A percentile compares a stretch with the other conserved stretches of the same genome.
Evolutionary conservation across 2,329 filamentous ascomycete genomes (phyloP).

Genomic region (Lachnellula hyalina): DNA sequence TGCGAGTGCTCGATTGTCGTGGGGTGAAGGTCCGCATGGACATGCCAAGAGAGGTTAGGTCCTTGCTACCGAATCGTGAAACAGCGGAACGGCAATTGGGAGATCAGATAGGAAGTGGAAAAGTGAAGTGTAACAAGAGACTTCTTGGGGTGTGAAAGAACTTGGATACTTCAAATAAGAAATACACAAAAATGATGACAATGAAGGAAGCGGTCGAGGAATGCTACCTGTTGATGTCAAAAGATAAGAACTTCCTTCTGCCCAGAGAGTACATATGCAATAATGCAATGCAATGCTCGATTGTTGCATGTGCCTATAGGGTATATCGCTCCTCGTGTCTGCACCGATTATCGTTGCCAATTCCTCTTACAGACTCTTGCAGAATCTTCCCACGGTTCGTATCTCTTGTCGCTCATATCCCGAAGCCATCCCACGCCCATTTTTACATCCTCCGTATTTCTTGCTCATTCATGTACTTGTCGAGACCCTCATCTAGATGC

Average conservation of each 20-base stretch:
- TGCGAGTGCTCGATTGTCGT: conserved; percentile 5
- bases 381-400: neutral
- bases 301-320: conserved; percentile 7
- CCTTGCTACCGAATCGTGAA: conserved; percentile 1
- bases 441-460: conserved; percentile 76
- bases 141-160: neutral
- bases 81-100: neutral
- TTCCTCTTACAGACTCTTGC: neutral
- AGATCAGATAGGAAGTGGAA: no score
- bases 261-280: neutral
- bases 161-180: neutral
- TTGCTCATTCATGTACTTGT: conserved; percentile 80
- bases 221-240: neutral
- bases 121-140: neutral
- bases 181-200: no score
- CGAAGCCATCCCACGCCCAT: conserved; percentile 1
- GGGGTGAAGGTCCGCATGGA: conserved; percentile 15
- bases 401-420: neutral
- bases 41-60: conserved; percentile 7
- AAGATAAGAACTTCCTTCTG: conserved; percentile 2
- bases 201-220: no score
- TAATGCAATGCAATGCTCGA: conserved; percentile 2
- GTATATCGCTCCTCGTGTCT: conserved; percentile 1
- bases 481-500: conserved; percentile 72
- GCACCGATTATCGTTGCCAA: conserved; percentile 4